Percentiles rank a stretch among this genome's conserved stretches.
phyloP scores from a whole-genome alignment of 164 flowering plant genomes.

The Vitis amurensis region DNA sequence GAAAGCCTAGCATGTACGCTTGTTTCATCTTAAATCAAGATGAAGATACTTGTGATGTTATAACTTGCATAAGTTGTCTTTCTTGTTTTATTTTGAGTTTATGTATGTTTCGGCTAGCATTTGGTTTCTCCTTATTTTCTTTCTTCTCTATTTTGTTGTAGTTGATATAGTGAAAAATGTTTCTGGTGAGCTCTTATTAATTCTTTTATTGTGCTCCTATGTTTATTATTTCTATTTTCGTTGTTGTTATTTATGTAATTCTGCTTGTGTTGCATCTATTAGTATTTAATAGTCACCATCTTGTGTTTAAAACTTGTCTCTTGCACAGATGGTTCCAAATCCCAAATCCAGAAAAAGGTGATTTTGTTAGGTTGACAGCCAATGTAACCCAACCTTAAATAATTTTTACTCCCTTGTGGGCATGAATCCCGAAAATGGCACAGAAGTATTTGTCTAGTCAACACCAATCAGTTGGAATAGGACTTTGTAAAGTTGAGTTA shows the following conservation, averaged over 20 bases:
- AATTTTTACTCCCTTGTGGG: not conserved
- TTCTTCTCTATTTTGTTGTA: no score
- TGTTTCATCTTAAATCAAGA: not conserved
- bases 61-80: not conserved
- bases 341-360: not conserved
- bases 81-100: not conserved
- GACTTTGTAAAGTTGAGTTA: not conserved
- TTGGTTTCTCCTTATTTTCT: not conserved
- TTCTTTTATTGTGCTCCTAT: no score
- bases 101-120: not conserved
- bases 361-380: not conserved
- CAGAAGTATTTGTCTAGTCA: no score
- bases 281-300: not conserved
- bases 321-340: not conserved
- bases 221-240: no score
- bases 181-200: no score
- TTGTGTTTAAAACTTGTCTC: not conserved
- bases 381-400: not conserved
- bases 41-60: not conserved
- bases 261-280: not conserved
- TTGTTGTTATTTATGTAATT: not conserved
- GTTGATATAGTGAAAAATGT: no score
- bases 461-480: not conserved
- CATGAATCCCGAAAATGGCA: not conserved
- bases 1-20: conserved; percentile 88